Conservation (phyloP, 202 grass and related monocot species). For the Saccharum hybrid region DNA sequence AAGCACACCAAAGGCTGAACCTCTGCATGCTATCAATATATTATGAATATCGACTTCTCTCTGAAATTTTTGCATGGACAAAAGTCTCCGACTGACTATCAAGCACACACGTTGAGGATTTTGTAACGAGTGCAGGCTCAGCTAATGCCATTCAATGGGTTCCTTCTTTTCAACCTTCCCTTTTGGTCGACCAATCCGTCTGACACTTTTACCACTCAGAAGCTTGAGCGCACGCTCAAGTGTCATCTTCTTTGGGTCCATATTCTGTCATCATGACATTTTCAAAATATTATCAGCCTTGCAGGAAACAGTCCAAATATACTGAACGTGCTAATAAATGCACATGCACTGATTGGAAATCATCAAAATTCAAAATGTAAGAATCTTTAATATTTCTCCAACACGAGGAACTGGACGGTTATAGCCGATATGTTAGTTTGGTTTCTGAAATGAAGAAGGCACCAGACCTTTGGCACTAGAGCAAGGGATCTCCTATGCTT, state of each 20-base stretch:
- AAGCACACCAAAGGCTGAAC: background rate
- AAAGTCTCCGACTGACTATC: background rate
- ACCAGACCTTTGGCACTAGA: conserved; percentile 72
- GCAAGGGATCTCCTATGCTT: conserved; percentile 70
- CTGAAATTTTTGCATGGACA: conserved; percentile 18
- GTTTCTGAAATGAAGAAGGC: conserved; percentile 19
- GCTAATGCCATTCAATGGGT: conserved; percentile 54
- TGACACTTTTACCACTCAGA: conserved; percentile 74
- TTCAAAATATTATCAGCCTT: conserved; percentile 42
- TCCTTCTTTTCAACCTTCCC: conserved; percentile 42
- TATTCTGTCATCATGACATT: conserved; percentile 52
- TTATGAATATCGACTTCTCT: conserved; percentile 5
- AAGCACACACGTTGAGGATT: background rate
- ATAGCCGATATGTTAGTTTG: background rate
- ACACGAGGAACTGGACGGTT: background rate
- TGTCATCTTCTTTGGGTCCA: conserved; percentile 64
- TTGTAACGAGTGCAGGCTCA: background rate
- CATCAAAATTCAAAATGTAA: conserved; percentile 15
- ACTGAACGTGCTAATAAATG: background rate
- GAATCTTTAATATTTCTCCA: conserved; percentile 10
- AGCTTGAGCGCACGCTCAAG: conserved; percentile 66
- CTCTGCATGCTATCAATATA: background rate
- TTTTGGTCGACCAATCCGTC: conserved; percentile 70
- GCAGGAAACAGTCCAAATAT: conserved; percentile 23
- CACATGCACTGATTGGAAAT: background rate